Evolutionary conservation across 306 rosid genomes (phyloP).

Genomic region (Fagus crenata): DNA sequence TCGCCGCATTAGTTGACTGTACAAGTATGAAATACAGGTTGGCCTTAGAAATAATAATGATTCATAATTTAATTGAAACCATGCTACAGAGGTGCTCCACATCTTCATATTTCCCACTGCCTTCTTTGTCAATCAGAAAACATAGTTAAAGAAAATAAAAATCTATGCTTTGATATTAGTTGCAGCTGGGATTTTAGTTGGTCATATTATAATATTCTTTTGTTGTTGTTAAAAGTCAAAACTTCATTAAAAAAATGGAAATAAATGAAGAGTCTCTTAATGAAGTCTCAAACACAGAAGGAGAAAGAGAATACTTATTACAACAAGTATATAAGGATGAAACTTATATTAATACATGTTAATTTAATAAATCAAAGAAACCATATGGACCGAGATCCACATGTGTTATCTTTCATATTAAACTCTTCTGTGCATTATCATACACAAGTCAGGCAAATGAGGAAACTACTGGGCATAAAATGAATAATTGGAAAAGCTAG

Average conservation of each 20-base stretch:
- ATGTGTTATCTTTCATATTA: no score
- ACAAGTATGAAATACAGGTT: slow-evolving; percentile 20
- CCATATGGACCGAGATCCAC: not conserved
- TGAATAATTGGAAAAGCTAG: no score
- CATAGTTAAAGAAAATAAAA: not conserved
- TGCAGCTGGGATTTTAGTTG: no score
- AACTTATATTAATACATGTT: not conserved
- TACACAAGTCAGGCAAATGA: no score
- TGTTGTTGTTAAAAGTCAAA: no score
- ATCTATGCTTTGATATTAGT: not conserved
- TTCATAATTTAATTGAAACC: slow-evolving; percentile 34
- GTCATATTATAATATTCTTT: no score
- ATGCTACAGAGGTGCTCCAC: slow-evolving; percentile 28
- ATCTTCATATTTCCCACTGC: slow-evolving; percentile 32
- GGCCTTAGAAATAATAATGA: slow-evolving; percentile 28
- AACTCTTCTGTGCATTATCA: no score
- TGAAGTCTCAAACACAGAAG: no score
- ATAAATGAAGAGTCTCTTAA: no score
- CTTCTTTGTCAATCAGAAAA: slow-evolving; percentile 17
- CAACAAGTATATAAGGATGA: not conserved
- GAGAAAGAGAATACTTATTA: no score
- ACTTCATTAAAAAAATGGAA: no score
- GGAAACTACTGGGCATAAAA: no score
- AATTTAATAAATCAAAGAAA: not conserved
- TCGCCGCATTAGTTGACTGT: slow-evolving; percentile 73